These are phyloP conservation scores for Rhizomucor miehei DNA, from an alignment of 371 early-diverging fungal genomes.

Conservation along the genomic window DNA sequence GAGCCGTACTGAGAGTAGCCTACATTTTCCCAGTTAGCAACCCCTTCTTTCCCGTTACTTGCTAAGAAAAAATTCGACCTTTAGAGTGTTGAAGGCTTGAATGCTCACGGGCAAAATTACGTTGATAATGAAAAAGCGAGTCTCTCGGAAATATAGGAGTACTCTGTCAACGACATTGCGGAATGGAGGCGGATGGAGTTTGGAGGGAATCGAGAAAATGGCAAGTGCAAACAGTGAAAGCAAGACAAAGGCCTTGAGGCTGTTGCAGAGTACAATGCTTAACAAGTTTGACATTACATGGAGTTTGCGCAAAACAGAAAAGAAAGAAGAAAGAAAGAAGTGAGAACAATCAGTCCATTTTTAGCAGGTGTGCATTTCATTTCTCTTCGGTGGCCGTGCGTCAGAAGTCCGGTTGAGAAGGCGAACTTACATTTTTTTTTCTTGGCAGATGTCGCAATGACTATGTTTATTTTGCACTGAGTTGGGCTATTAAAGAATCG, in stretches of 20 bases:
- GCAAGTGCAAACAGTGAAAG: slow-evolving; percentile 5
- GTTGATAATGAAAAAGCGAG: no score
- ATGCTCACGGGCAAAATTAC: no score
- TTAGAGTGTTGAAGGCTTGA: no score
- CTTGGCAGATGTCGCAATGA: not conserved
- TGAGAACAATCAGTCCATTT: no score
- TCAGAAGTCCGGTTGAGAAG: no score
- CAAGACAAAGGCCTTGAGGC: slow-evolving; percentile 3
- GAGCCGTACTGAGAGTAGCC: slow-evolving; percentile 42
- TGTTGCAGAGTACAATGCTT: not conserved
- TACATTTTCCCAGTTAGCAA: slow-evolving; percentile 4
- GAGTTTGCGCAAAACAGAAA: not conserved
- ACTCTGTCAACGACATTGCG: not conserved
- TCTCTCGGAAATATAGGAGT: no score
- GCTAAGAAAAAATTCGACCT: no score
- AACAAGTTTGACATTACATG: slow-evolving; percentile 2
- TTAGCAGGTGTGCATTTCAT: no score
- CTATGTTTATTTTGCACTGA: slow-evolving; percentile 28
- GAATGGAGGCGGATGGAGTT: not conserved
- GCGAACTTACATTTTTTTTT: no score
- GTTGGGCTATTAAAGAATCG: slow-evolving; percentile 51
- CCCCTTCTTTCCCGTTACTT: no score
- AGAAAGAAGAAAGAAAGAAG: not conserved
- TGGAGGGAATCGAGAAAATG: slow-evolving; percentile 9
- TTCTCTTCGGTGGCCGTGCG: no score